These are phyloP conservation scores for Solanum arcanum DNA, from an alignment of 257 asterid species.

Conservation along the genomic window DNA sequence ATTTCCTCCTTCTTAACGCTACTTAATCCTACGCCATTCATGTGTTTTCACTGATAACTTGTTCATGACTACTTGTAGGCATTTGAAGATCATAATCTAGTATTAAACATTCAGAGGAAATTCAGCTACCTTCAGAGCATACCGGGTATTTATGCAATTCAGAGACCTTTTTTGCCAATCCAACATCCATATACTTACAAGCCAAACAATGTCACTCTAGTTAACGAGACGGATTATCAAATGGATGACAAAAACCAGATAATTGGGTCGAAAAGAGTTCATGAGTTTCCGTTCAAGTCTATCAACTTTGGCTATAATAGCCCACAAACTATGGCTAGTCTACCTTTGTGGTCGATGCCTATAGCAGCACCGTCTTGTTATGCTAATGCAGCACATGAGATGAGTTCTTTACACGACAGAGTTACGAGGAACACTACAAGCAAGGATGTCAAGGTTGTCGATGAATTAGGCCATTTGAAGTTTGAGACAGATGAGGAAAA, in stretches of 20 bases:
- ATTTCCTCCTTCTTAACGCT: neutral
- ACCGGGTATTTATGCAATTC: conserved; percentile 47
- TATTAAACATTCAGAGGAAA: conserved; percentile 57
- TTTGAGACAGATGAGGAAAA: conserved; percentile 28
- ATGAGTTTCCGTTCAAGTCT: conserved; percentile 29
- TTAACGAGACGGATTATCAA: conserved; percentile 9
- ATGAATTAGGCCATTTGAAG: conserved; percentile 19
- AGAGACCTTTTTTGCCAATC: conserved; percentile 38
- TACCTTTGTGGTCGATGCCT: conserved; percentile 41
- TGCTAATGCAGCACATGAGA: conserved; percentile 12
- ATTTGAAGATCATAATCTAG: conserved; percentile 50
- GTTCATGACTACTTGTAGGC: conserved; percentile 20
- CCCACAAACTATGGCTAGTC: conserved; percentile 27
- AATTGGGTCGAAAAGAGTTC: conserved; percentile 35
- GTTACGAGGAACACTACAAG: conserved; percentile 5
- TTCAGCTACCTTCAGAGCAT: conserved; percentile 61
- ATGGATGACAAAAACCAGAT: conserved; percentile 16
- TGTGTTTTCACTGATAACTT: neutral
- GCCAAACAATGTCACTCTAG: conserved; percentile 7
- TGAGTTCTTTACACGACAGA: neutral
- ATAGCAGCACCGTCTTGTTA: conserved; percentile 12
- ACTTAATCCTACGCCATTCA: neutral
- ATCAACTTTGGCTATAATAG: conserved; percentile 36
- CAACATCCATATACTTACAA: conserved; percentile 19
- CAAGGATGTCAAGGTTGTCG: conserved; percentile 5